Evolutionary conservation across 768 basidiomycete species (phyloP).

Genomic region (Rhodotorula kratochvilovae): DNA sequence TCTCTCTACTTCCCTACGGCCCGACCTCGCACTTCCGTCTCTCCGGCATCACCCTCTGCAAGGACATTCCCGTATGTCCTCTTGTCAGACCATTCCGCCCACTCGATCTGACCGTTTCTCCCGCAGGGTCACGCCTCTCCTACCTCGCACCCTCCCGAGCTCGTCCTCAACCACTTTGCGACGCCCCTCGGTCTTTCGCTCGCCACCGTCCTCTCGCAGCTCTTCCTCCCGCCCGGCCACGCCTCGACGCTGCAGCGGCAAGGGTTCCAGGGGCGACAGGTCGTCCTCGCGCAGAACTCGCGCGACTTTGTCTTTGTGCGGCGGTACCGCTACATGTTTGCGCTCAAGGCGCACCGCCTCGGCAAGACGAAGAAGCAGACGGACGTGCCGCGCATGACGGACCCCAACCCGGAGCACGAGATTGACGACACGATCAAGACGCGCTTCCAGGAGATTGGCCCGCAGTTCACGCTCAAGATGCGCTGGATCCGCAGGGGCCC

Average conservation of each 20-base stretch:
- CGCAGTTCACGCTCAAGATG: slow-evolving; percentile 91
- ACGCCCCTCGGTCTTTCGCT: slow-evolving; percentile 89
- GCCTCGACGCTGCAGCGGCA: slow-evolving; percentile 50
- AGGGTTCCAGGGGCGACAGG: slow-evolving; percentile 83
- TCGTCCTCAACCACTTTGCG: slow-evolving; percentile 88
- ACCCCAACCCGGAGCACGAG: slow-evolving; percentile 49
- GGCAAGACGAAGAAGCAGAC: slow-evolving; percentile 30
- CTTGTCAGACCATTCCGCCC: neutral
- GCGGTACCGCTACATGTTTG: slow-evolving; percentile 67
- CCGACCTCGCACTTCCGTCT: slow-evolving; percentile 95
- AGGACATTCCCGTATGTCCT: slow-evolving; percentile 67
- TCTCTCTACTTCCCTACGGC: slow-evolving; percentile 83
- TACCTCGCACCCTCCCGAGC: slow-evolving; percentile 88
- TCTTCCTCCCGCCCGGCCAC: slow-evolving; percentile 81
- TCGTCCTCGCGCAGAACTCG: slow-evolving; percentile 94
- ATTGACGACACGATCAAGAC: slow-evolving; percentile 93
- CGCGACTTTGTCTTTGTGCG: slow-evolving; percentile 97
- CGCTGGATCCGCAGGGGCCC: slow-evolving; percentile 79
- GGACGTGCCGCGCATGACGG: slow-evolving; percentile 29
- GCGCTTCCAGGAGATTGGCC: slow-evolving; percentile 92
- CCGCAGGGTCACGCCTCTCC: slow-evolving; percentile 81
- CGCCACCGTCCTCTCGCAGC: slow-evolving; percentile 91
- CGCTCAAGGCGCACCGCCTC: slow-evolving; percentile 24
- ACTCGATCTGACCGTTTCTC: neutral
- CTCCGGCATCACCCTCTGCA: slow-evolving; percentile 76